Base-by-base conservation (phyloP, 331 rosid genomes). In the Ulmus americana region DNA sequence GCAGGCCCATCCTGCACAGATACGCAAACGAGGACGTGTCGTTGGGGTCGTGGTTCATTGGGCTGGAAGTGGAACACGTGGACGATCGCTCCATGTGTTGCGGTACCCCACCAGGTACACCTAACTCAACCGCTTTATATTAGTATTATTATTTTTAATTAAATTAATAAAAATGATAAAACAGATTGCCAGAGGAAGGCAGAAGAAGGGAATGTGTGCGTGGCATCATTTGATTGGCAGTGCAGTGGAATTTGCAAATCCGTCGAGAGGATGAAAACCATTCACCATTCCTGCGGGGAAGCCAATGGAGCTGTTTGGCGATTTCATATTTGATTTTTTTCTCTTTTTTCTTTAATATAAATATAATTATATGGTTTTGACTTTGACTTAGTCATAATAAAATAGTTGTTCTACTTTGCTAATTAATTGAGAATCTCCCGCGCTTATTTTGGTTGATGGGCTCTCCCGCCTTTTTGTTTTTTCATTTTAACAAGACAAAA, bases 21-120 rank as follows among this genome's bases (percentile, higher is more conserved):
- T 92, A 86, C 46, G 97, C 98, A 6, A 89, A 92, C 20, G 98
- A 92, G 84, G 98, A 92, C 43, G 98, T 83, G 8, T 89, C 97
- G 7, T 43, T 92, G 43, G 98, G 98, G 2, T 69, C 98, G 0
- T 92, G 98, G 98, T 59, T 92, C 38, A 76, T 92, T 14, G 97
- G 98, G 16, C 70, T 92, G 5, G 97, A 92, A 43, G 95, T 89
- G 49, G 86, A 92, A 54, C 85, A 86, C 28, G 67, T 89, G 0
- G 91, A 92, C 45, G 97, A 89, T 10, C 88, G 80, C 3, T 86
- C 98, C n/a, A 83, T 92, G 91, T 92, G 98, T 51, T 92, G 98
- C 8, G 97, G 83, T 2, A 85, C 97, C 9, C 82, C 87, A 38
- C 95, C 94, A 47, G 95, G 97, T 90, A 67, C 0, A 0, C 35